Evolutionary conservation across 225 moss, liverwort and hornwort species (phyloP).

Genomic region (Anthoceros angustus): DNA sequence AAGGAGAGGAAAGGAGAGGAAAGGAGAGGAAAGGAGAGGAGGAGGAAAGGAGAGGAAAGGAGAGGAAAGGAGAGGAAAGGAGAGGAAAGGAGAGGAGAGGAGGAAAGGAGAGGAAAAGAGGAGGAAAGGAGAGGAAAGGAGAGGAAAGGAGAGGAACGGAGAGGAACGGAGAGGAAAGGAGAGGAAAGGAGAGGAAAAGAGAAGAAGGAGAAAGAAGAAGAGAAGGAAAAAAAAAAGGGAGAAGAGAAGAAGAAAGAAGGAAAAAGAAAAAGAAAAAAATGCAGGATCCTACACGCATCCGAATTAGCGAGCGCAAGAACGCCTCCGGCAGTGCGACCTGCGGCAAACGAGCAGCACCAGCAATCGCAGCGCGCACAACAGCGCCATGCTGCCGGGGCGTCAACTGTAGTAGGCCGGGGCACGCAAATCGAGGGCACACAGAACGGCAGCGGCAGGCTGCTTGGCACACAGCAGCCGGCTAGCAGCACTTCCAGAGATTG

Average conservation of each 20-base stretch:
- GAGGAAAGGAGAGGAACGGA: neutral
- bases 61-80: no score
- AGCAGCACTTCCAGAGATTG: slow-evolving; percentile 1
- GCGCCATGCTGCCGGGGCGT: neutral
- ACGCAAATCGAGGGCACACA: neutral
- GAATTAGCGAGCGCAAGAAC: neutral
- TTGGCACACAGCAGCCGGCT: no score
- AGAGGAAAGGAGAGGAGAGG: no score
- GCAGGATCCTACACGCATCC: slow-evolving; percentile 1
- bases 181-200: neutral
- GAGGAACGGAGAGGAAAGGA: neutral
- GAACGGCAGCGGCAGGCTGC: no score
- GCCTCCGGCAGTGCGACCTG: neutral
- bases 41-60: no score
- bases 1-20: no score
- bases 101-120: no score
- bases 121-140: no score
- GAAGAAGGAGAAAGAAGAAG: neutral
- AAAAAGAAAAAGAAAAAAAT: neutral
- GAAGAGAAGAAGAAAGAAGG: neutral
- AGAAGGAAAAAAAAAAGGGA: neutral
- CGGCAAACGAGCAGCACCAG: slow-evolving; percentile 1
- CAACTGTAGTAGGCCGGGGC: slow-evolving; percentile 1
- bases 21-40: no score
- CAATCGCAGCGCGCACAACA: slow-evolving; percentile 1